phyloP scores from a whole-genome alignment of 208 protist genomes.

The Novymonas esmeraldas region DNA sequence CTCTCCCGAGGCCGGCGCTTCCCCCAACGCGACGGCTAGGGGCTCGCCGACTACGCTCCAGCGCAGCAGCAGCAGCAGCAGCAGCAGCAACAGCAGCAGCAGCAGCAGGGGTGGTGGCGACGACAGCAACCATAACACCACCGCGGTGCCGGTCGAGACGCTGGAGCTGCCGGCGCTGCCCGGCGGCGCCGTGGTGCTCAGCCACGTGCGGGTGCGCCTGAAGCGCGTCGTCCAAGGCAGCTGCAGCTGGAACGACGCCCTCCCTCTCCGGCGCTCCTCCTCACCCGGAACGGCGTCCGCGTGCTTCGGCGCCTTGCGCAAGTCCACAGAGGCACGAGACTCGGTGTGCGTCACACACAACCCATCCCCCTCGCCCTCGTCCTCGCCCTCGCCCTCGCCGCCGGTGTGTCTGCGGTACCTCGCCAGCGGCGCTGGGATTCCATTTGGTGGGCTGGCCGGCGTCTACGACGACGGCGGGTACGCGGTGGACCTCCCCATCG shows the following conservation, averaged over 20 bases:
- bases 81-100: too few relatives aligned
- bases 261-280: background rate
- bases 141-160: background rate
- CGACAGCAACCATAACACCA: background rate
- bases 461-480: conserved; percentile 16
- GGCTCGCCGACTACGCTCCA: too few relatives aligned
- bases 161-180: conserved; percentile 16
- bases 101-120: background rate
- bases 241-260: conserved; percentile 20
- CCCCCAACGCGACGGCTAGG: too few relatives aligned
- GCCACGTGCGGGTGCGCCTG: conserved; percentile 10
- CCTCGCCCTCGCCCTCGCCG: background rate
- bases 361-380: background rate
- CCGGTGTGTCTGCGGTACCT: conserved; percentile 1
- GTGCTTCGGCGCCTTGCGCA: conserved; percentile 7
- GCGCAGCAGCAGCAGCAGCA: too few relatives aligned
- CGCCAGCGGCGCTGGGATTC: background rate
- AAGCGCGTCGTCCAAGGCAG: conserved; percentile 17
- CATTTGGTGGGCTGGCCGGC: conserved; percentile 2
- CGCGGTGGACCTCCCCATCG: conserved; percentile 8
- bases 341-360: background rate
- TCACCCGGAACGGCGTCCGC: background rate
- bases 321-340: background rate
- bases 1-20: too few relatives aligned
- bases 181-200: conserved; percentile 10